Evolutionary conservation across 257 asterid species (phyloP), one percentile per base, ranked within the genome.

Genomic region (Petunia axillaris): DNA sequence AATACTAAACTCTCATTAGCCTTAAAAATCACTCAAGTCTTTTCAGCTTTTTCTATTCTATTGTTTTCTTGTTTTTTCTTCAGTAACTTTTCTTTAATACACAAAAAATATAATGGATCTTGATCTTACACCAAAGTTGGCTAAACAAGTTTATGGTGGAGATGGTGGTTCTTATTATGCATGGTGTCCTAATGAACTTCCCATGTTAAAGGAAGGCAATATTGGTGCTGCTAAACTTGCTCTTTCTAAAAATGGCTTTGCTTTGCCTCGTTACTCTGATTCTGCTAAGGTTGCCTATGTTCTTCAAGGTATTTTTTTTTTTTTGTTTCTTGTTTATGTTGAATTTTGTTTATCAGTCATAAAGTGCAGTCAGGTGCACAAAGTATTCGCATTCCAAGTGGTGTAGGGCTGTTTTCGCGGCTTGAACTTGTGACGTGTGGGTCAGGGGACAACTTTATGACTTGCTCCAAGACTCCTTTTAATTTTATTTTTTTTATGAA

Each of bases 241-340:
- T 53, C 90, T 93, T 2, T 90, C 87, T 71, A 90, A 91, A 85
- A 83, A 87, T 66, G 96, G 92, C 0, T 82, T 90, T 35, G 94
- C 96, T 13, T 64, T 87, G 52, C 97, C 96, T 5, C 79, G 83
- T 40, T 93, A 90, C 87, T 91, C 91, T 43, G 94, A 93, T 84
- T 92, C 94, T 70, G 91, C 93, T 71, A 91, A 84, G 87, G 90
- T 92, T 4, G 97, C 92, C 5, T 91, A 89, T 66, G 97, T 92
- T 70, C 96, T 92, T 80, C 94, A 91, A 86, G 97, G 97, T 92
- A 79, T 36, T 7, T 25, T 25, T 25, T 25, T 40, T 41, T 16
- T 25, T 6, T 3, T 6, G 39, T 76, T 41, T 39, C n/a, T 25
- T 25, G 25, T 25, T 25, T 25, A 25, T 25, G 25, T 25, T 25